Percentiles rank a stretch among this genome's conserved stretches.
Evolutionary conservation across 1,284 basidiomycete species (phyloP).

Genomic region (Cryptococcus sp.): DNA sequence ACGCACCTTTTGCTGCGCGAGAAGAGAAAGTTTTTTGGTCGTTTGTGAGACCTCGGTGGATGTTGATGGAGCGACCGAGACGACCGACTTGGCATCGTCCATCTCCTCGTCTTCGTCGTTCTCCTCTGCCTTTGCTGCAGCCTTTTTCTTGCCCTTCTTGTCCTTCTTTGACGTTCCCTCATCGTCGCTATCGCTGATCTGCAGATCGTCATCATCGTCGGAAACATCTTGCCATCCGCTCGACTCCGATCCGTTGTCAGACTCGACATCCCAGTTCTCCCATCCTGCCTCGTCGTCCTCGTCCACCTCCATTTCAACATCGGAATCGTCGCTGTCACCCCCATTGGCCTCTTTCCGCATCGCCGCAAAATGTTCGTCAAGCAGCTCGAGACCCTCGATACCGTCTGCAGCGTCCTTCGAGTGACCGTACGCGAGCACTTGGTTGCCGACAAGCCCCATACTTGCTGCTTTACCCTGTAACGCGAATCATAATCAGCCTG

Average conservation of each 20-base stretch:
- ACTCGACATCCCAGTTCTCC: conserved; percentile 85
- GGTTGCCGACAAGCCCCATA: conserved; percentile 66
- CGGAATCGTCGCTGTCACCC: conserved; percentile 57
- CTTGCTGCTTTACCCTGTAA: conserved; percentile 77
- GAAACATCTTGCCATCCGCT: conserved; percentile 85
- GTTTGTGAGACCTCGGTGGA: conserved; percentile 41
- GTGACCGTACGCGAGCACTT: conserved; percentile 80
- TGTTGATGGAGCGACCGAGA: conserved; percentile 41
- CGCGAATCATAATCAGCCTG: conserved; percentile 7
- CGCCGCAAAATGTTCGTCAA: conserved; percentile 80
- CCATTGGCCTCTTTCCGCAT: conserved; percentile 65
- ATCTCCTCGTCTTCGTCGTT: conserved; percentile 38
- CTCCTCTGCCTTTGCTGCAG: conserved; percentile 20
- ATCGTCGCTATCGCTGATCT: conserved; percentile 84
- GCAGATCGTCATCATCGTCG: conserved; percentile 69
- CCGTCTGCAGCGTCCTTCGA: conserved; percentile 67
- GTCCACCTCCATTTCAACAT: conserved; percentile 56
- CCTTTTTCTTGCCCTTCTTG: conserved; percentile 34
- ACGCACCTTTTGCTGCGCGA: conserved; percentile 53
- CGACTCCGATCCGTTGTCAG: conserved; percentile 65
- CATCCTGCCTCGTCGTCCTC: conserved; percentile 72
- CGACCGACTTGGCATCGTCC: conserved; percentile 46
- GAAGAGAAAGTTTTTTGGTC: conserved; percentile 50
- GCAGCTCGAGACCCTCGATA: conserved; percentile 85
- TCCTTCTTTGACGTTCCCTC: conserved; percentile 58